These are phyloP conservation scores for Digitaria exilis DNA, from an alignment of 202 grass and related monocot genomes.

Conservation along the genomic window DNA sequence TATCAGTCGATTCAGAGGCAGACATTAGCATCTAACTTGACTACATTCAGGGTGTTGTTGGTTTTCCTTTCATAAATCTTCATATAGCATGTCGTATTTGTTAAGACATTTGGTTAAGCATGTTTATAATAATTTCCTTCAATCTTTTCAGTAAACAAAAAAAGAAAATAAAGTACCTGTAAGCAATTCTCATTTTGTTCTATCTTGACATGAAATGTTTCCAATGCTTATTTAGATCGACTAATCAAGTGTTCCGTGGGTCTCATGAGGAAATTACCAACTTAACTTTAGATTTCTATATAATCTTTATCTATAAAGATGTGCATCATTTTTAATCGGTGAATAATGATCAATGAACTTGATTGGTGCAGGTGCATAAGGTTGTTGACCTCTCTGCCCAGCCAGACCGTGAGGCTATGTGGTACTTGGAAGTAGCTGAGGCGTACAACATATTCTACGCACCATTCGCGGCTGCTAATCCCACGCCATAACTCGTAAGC, in stretches of 20 bases:
- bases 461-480: slow-evolving; percentile 14
- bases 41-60: not conserved
- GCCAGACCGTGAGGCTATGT: slow-evolving; percentile 79
- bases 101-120: slow-evolving; percentile 5
- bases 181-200: not conserved
- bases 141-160: not conserved
- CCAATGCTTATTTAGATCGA: slow-evolving; percentile 4
- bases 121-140: not conserved
- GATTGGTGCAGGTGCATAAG: slow-evolving; percentile 74
- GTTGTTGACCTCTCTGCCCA: slow-evolving; percentile 73
- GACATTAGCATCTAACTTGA: slow-evolving; percentile 12
- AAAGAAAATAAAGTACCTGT: not conserved
- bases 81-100: slow-evolving; percentile 1
- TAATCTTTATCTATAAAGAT: not conserved
- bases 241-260: not conserved
- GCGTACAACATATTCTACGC: slow-evolving; percentile 69
- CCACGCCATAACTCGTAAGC: not conserved
- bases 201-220: slow-evolving; percentile 9
- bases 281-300: not conserved
- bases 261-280: not conserved
- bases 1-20: not conserved
- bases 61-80: not conserved
- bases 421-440: slow-evolving; percentile 89
- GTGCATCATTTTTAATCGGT: not conserved
- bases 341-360: not conserved